Evolutionary conservation across 148 eudicot genomes (phyloP).

Genomic region (Oxyria digyna): DNA sequence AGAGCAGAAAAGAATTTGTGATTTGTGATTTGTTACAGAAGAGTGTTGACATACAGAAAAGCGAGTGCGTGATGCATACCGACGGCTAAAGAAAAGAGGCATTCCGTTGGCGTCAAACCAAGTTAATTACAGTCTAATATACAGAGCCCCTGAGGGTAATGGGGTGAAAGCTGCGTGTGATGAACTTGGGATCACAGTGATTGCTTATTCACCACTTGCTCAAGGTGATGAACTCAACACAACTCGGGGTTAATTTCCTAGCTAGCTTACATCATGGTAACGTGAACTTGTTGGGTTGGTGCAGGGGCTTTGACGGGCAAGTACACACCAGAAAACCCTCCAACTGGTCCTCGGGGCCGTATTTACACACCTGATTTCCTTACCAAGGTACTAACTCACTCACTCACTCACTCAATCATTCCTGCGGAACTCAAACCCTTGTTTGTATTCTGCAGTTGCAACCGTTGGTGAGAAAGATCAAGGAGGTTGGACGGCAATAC

Average conservation of each 20-base stretch:
- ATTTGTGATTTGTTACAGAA: too few species aligned
- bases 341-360: conserved; percentile 83
- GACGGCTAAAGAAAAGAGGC: conserved; percentile 66
- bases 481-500: conserved; percentile 70
- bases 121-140: conserved; percentile 96
- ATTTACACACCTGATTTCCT: conserved; percentile 73
- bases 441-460: conserved; percentile 89
- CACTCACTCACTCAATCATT: too few species aligned
- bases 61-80: conserved; percentile 76
- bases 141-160: conserved; percentile 78
- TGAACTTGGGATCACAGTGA: conserved; percentile 85
- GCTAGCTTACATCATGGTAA: not conserved
- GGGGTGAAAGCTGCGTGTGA: conserved; percentile 96
- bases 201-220: conserved; percentile 93
- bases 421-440: too few species aligned
- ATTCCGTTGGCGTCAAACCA: conserved; percentile 94
- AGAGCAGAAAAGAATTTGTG: too few species aligned
- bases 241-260: too few species aligned
- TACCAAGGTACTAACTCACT: too few species aligned
- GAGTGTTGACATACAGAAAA: conserved; percentile 32
- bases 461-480: conserved; percentile 66
- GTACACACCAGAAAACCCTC: conserved; percentile 83
- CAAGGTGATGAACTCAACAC: conserved; percentile 51
- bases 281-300: not conserved
- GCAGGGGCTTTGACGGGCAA: conserved; percentile 83